Evolutionary conservation across 768 basidiomycete genomes (phyloP).

Genomic region (Saitozyma podzolica): DNA sequence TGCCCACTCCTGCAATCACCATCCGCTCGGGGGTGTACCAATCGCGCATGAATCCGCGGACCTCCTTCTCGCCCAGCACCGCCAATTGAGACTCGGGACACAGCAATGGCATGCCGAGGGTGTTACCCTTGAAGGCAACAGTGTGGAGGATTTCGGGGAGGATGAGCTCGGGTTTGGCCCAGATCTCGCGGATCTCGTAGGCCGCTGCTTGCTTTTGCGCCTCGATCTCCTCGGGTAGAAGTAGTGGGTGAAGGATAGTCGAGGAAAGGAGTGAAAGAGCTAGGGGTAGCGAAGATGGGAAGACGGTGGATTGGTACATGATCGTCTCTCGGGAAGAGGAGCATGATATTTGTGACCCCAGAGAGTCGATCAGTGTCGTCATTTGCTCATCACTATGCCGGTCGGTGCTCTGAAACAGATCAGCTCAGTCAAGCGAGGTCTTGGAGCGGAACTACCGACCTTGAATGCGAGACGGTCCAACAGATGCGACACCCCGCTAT

Average conservation of each 20-base stretch:
- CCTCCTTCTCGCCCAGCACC: constrained; percentile 62
- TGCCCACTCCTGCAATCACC: constrained; percentile 91
- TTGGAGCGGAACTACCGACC: constrained; percentile 56
- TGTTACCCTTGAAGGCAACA: constrained; percentile 74
- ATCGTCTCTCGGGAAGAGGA: constrained; percentile 89
- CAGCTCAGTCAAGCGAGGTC: not conserved
- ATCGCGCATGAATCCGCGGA: constrained; percentile 66
- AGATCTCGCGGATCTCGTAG: constrained; percentile 88
- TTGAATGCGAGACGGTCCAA: constrained; percentile 96
- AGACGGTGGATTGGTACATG: constrained; percentile 97
- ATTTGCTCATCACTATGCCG: constrained; percentile 73
- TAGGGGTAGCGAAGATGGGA: constrained; percentile 74
- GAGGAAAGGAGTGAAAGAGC: constrained; percentile 88
- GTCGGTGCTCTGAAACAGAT: constrained; percentile 64
- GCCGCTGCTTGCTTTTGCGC: constrained; percentile 80
- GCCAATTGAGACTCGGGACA: constrained; percentile 83
- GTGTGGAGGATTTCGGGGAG: constrained; percentile 85
- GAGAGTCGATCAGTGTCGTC: constrained; percentile 72
- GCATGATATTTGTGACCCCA: constrained; percentile 90
- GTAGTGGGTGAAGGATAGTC: constrained; percentile 76
- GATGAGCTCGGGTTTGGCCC: constrained; percentile 85
- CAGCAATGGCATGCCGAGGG: constrained; percentile 84
- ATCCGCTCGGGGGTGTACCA: constrained; percentile 95
- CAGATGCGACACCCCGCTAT: constrained; percentile 84
- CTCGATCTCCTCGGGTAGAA: constrained; percentile 74